Percentiles rank a stretch among this genome's conserved stretches.
Evolutionary conservation across 2,329 filamentous ascomycete species (phyloP).

Genomic region (Trichoderma gracile): DNA sequence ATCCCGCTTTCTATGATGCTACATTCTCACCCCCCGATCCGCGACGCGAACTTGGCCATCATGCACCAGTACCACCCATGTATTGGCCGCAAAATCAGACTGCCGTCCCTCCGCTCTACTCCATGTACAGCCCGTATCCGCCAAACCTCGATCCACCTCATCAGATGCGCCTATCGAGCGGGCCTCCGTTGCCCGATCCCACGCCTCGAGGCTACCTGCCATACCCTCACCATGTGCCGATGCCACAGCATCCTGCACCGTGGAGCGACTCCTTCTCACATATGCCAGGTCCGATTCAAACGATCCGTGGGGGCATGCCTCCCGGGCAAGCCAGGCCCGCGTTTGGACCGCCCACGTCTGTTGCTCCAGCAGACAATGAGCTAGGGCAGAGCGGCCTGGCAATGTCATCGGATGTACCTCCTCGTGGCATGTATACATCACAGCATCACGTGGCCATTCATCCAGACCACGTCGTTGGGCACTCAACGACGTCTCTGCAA

Average conservation of each 20-base stretch:
- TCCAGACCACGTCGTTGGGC: constrained; percentile 27
- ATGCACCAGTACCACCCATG: neutral
- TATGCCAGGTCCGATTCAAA: constrained; percentile 5
- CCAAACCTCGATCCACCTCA: constrained; percentile 30
- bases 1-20: constrained; percentile 18
- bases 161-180: constrained; percentile 28
- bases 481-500: constrained; percentile 28
- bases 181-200: constrained; percentile 32
- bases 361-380: constrained; percentile 5
- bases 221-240: constrained; percentile 26
- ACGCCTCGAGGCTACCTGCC: constrained; percentile 26
- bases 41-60: constrained; percentile 8
- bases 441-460: constrained; percentile 27
- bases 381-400: constrained; percentile 27
- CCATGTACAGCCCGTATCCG: constrained; percentile 29
- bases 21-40: constrained; percentile 18
- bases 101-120: constrained; percentile 30
- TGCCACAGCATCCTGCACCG: neutral
- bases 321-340: neutral
- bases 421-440: constrained; percentile 28
- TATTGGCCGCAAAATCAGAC: neutral
- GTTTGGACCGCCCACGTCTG: neutral
- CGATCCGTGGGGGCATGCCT: constrained; percentile 1
- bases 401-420: constrained; percentile 31
- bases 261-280: constrained; percentile 10